phyloP scores from a whole-genome alignment of 768 basidiomycete genomes.

The Dioszegia hungarica region DNA sequence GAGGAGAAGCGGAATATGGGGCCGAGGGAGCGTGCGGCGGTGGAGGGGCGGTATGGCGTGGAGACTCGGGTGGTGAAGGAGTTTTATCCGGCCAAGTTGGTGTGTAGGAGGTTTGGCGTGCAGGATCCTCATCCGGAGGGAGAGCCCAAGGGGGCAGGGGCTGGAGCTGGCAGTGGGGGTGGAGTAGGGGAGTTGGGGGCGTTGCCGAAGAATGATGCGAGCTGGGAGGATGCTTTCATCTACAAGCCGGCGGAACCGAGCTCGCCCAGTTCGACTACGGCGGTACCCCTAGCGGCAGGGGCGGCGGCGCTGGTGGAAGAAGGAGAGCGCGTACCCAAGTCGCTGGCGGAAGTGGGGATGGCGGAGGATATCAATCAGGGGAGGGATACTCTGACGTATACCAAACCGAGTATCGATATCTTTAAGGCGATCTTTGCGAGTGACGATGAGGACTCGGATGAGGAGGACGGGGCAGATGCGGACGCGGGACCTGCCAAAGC shows the following conservation, averaged over 20 bases:
- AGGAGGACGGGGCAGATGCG: constrained; percentile 55
- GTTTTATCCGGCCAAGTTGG: constrained; percentile 76
- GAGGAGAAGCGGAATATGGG: constrained; percentile 57
- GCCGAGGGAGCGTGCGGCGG: constrained; percentile 75
- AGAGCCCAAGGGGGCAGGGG: not conserved
- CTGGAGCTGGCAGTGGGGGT: not conserved
- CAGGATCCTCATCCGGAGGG: constrained; percentile 71
- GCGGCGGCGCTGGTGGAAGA: not conserved
- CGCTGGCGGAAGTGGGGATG: constrained; percentile 72
- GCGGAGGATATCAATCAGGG: constrained; percentile 92
- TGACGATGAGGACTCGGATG: constrained; percentile 80
- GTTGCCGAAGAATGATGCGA: constrained; percentile 37
- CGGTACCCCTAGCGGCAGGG: not conserved
- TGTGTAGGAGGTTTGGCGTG: constrained; percentile 92
- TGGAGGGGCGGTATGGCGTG: constrained; percentile 81
- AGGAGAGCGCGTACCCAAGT: constrained; percentile 20
- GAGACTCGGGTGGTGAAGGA: constrained; percentile 68
- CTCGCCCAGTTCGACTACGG: not conserved
- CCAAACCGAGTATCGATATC: constrained; percentile 80
- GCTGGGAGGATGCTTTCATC: constrained; percentile 42
- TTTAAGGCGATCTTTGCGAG: constrained; percentile 98
- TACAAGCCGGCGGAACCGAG: constrained; percentile 17
- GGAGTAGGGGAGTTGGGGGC: constrained; percentile 5
- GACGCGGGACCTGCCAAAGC: too few relatives aligned
- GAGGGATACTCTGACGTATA: constrained; percentile 77